Evolutionary conservation across 352 stramenopile genomes (phyloP), one percentile per base, ranked within the genome.

Genomic region (Achlya hypogyna): DNA sequence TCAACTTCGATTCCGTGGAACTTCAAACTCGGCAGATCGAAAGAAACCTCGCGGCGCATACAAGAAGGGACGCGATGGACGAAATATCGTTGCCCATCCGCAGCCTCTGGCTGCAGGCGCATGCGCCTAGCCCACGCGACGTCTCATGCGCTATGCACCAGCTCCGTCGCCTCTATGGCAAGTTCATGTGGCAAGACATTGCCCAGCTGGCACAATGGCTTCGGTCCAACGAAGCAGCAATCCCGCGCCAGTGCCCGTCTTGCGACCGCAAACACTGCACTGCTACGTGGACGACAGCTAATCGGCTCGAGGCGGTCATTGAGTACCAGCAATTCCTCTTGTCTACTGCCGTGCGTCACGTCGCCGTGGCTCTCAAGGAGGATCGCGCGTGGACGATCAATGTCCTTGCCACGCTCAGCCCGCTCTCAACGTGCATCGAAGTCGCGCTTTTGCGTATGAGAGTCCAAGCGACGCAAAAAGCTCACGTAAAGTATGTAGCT

Each of bases 91-190:
- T 45, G 38, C 38, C 38, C 2, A 12, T 56, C 12, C 49, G 42
- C 35, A 63, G 54, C 31, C 8, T 63, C 18, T 63, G 54, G 54
- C 22, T 49, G 2, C 54, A 63, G 51, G 54, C 54, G 6, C 54
- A 63, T 51, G 54, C 28, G 16, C 27, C 12, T 27, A 6, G 27
- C 6, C 25, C 20, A 38, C 14, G 20, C 28, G 25, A 32, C 25
- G 29, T 28, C 23, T 20, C 23, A 14, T 45, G 28, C 35, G 42
- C 22, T n/a, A 25, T 63, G 23, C 28, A 51, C n/a, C 54, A 49
- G 18, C 42, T 31, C 23, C 22, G 23, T 9, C 18, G 23, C 47
- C 54, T 22, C 2, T 14, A 28, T 22, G 23, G 18, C 27, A 32
- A 49, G n/a, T 9, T 28, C 10, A 14, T 5, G 12, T 56, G 49